Conservation (phyloP, 495 filamentous ascomycete genomes). For the Bombardia bombarda region DNA sequence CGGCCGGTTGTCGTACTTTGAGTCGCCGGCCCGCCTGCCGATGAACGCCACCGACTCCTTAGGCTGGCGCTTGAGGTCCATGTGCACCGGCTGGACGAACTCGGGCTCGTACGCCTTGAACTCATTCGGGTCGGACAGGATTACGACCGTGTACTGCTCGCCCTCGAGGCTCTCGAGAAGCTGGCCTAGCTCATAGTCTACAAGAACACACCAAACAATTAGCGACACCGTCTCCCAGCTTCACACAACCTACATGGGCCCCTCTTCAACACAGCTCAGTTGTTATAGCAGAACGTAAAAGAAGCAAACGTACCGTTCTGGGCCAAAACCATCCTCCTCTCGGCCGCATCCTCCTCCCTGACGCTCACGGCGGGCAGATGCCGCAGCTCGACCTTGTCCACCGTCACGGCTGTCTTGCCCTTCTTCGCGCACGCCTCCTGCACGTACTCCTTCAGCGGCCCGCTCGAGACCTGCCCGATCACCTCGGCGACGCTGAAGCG, state of each 20-base stretch:
- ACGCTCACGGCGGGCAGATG: constrained; percentile 36
- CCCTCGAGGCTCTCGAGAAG: constrained; percentile 24
- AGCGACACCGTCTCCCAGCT: too few species aligned
- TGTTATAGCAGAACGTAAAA: too few species aligned
- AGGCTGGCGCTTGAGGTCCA: constrained; percentile 40
- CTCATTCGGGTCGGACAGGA: constrained; percentile 30
- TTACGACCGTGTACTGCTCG: constrained; percentile 41
- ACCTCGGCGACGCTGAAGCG: constrained; percentile 51
- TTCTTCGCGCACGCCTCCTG: constrained; percentile 22
- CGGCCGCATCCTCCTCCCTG: constrained; percentile 27
- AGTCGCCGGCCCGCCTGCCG: constrained; percentile 11
- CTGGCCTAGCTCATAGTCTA: constrained; percentile 34
- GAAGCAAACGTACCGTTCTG: constrained; percentile 63
- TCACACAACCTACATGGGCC: too few species aligned
- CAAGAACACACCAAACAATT: background rate
- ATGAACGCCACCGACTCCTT: constrained; percentile 5
- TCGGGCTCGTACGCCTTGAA: constrained; percentile 37
- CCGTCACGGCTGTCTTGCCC: constrained; percentile 28
- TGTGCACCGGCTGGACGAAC: constrained; percentile 34
- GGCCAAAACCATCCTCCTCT: constrained; percentile 49
- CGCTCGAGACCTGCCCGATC: constrained; percentile 45
- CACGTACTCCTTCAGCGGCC: constrained; percentile 27
- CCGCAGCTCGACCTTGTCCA: constrained; percentile 43
- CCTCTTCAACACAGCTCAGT: too few species aligned
- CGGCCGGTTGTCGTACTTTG: constrained; percentile 35